Conservation (phyloP, 2,329 filamentous ascomycete species). For the Aspergillus sp. region DNA sequence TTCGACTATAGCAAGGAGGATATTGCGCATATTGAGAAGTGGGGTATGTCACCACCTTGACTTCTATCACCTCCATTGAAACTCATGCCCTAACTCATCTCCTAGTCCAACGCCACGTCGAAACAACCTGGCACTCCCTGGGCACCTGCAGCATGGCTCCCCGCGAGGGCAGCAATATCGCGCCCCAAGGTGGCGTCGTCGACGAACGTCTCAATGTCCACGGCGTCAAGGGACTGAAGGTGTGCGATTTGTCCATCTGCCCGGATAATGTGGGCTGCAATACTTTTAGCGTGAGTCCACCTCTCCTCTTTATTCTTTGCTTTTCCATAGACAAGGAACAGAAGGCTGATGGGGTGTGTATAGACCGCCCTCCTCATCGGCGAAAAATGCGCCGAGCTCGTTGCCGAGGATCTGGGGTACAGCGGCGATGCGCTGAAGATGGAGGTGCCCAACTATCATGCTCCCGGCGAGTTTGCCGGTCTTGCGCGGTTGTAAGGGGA, state of each 20-base stretch:
- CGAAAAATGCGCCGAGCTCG: conserved; percentile 72
- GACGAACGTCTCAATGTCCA: conserved; percentile 79
- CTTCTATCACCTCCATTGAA: neutral
- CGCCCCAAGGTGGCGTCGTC: conserved; percentile 73
- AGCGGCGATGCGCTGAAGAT: conserved; percentile 74
- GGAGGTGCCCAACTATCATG: conserved; percentile 70
- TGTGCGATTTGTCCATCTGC: conserved; percentile 75
- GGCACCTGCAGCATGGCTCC: conserved; percentile 79
- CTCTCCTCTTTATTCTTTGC: conserved; percentile 5
- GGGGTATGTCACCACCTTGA: conserved; percentile 39
- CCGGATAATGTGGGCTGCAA: conserved; percentile 78
- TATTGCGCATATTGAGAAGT: conserved; percentile 67
- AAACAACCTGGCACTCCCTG: conserved; percentile 74
- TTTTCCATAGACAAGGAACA: neutral
- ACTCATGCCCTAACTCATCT: neutral
- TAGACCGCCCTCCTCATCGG: conserved; percentile 75
- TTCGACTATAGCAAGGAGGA: conserved; percentile 65
- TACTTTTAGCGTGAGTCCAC: conserved; percentile 54
- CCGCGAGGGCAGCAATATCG: conserved; percentile 75
- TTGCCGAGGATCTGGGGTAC: conserved; percentile 75
- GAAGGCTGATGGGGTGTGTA: neutral
- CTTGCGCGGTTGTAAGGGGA: conserved; percentile 1
- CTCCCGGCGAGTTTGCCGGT: conserved; percentile 42
- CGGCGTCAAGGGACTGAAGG: conserved; percentile 76
- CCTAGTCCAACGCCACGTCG: conserved; percentile 69